Base-by-base conservation (phyloP, 2,329 filamentous ascomycete genomes). In the Cucurbitaria berberidis region DNA sequence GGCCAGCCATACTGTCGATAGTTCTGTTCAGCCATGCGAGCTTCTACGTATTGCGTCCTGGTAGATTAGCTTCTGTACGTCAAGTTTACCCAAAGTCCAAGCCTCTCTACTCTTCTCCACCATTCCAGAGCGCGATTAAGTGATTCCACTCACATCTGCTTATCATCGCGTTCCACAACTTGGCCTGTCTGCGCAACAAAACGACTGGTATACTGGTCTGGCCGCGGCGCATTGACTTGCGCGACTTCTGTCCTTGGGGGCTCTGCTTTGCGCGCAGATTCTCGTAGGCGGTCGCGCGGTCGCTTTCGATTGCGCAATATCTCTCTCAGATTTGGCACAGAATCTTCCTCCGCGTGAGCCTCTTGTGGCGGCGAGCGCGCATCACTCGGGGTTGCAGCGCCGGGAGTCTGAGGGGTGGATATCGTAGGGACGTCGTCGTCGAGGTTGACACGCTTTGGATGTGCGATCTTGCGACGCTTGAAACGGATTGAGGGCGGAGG, bases 21-120 rank as follows among this genome's bases (percentile, higher is more conserved):
- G 45, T 72, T 73, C 60, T 70, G 62, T 78, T 82, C 88, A 83
- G 88, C 87, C 75, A 92, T 79, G 76, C 89, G 86, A 64, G 89
- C 87, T 81, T 92, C 89, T 91, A 93, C 87, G 78, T 90, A 93
- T 78, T 88, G 86, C 82, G 86, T 88, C 89, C 89, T 92, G 86
- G 80, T 81, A 83, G 80, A 85, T 92, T 85, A 92, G 89, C 77
- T 63, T 66, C 62, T 50, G 51, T 49, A 16, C 52, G 47, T 51
- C 27, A 24, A 15, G 19, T 39, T 21, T 22, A 7, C 11, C n/a
- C 5, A 6, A 15, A 10, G 2, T 24, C 36, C 24, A 24, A 38
- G 13, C 19, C 19, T 13, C 21, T 15, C 19, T 21, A 22, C 19
- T 24, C 15, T 24, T 15, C 36, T 7, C 21, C 6, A 13, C 15